These are phyloP conservation scores for Fusarium acutatum DNA, from an alignment of 2,329 filamentous ascomycete genomes.

Conservation along the genomic window DNA sequence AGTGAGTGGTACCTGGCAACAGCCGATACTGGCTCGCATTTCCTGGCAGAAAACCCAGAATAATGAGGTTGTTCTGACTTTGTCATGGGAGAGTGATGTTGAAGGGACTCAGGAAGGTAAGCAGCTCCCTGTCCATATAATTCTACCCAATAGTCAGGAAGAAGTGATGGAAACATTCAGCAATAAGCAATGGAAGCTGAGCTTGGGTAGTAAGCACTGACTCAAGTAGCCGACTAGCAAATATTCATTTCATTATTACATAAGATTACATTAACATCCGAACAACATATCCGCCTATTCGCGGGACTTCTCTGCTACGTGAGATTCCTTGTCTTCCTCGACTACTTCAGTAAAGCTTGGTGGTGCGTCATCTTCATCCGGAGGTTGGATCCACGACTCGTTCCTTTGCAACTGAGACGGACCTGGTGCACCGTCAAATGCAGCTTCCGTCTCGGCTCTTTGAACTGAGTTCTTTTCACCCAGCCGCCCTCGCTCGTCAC, in stretches of 20 bases:
- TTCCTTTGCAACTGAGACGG: not conserved
- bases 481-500: not conserved
- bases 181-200: not conserved
- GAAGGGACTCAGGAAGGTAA: accelerated
- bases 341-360: constrained; percentile 8
- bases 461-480: no score
- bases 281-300: accelerated
- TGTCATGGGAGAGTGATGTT: not conserved
- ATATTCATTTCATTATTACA: not conserved
- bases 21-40: not conserved
- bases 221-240: not conserved
- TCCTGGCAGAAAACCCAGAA: not conserved
- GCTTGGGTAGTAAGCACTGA: not conserved
- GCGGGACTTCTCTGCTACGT: not conserved
- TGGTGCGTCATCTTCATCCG: not conserved
- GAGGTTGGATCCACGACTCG: constrained; percentile 15
- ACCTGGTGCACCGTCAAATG: not conserved
- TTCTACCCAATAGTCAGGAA: not conserved
- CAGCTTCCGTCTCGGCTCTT: not conserved
- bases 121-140: not conserved
- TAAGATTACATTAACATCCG: not conserved
- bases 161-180: not conserved
- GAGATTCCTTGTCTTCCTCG: not conserved
- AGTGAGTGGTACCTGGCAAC: not conserved
- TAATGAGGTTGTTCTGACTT: accelerated